Evolutionary conservation across 2,329 filamentous ascomycete species (phyloP).

Genomic region (Alternaria ethzedia): DNA sequence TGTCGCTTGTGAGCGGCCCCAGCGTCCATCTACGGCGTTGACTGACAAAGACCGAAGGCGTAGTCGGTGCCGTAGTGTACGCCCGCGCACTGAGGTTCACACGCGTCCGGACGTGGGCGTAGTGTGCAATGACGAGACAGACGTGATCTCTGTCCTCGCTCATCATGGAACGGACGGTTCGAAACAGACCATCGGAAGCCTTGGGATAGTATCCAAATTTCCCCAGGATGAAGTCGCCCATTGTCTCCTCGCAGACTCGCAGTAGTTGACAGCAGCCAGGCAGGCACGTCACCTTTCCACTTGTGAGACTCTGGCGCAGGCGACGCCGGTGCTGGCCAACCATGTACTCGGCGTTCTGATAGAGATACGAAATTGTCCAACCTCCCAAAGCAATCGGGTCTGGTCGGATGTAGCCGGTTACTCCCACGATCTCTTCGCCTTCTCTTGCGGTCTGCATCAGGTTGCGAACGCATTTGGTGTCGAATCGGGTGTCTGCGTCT

Average conservation of each 20-base stretch:
- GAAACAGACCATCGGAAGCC: slow-evolving; percentile 3
- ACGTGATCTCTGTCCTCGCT: slow-evolving; percentile 11
- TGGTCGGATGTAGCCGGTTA: slow-evolving; percentile 3
- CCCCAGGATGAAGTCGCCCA: slow-evolving; percentile 1
- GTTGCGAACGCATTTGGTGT: background rate
- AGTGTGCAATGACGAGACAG: slow-evolving; percentile 4
- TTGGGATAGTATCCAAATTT: slow-evolving; percentile 8
- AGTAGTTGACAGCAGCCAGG: slow-evolving; percentile 7
- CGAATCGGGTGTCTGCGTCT: slow-evolving; percentile 7
- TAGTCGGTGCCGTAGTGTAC: background rate
- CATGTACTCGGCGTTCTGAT: slow-evolving; percentile 10
- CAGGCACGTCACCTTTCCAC: slow-evolving; percentile 5
- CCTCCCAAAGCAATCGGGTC: background rate
- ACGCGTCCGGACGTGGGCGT: slow-evolving; percentile 4
- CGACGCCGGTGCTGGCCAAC: slow-evolving; percentile 8
- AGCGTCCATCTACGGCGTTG: slow-evolving; percentile 9
- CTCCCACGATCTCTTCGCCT: slow-evolving; percentile 2
- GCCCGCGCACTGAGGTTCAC: slow-evolving; percentile 1
- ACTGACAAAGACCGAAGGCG: slow-evolving; percentile 5
- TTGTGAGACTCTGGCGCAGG: slow-evolving; percentile 7
- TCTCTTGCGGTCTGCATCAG: slow-evolving; percentile 6
- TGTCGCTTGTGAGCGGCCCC: slow-evolving; percentile 9
- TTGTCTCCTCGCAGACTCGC: background rate
- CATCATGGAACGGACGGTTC: slow-evolving; percentile 8
- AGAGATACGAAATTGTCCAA: slow-evolving; percentile 1